Evolutionary conservation across 2,329 filamentous ascomycete species (phyloP), one percentile per base, ranked within the genome.

Genomic region (Claviceps paspali): DNA sequence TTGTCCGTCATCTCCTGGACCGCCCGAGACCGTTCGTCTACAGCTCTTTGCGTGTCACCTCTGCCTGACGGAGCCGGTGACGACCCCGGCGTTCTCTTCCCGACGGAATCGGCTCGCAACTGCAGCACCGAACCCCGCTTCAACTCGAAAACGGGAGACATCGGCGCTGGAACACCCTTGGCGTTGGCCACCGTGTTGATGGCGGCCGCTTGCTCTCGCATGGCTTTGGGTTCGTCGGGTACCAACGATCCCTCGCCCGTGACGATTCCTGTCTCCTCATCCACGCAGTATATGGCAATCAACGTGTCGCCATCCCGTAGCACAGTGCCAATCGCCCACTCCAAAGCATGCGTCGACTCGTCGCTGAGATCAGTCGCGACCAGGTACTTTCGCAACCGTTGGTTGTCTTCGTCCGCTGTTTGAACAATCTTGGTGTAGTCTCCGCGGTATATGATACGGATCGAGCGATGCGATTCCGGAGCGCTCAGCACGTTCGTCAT

Each of bases 321-420:
- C 5, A 96, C 86, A 0, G 88, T 96, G 6, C 91, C 91, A 39
- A 98, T 87, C 0, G 88, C 91, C 91, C 91, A 98, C 56, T 98
- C 91, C 23, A 98, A 67, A 1, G 91, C 91, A 55, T 96, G 92
- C 6, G 84, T 83, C 4, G 88, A 87, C 61, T 98, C 91, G 27
- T 91, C 83, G 47, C 87, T 95, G 3, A 96, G 64, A 57, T 98
- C 91, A 0, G 85, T 95, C 3, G 91, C 88, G n/a, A 95, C 86
- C 12, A 98, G 64, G 53, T 96, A 98, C 50, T 91, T 92, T 37
- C 91, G 74, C 42, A 88, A 73, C 37, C 82, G 75, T 35, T 82
- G 76, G 35, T 83, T 70, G 36, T 85, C 83, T 10, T 84, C 80
- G 39, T 87, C 78, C 0, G 82, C 82, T 50, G 87, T 77, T 45